Evolutionary conservation across 2,329 filamentous ascomycete genomes (phyloP).

Genomic region (Trichoderma sp.): DNA sequence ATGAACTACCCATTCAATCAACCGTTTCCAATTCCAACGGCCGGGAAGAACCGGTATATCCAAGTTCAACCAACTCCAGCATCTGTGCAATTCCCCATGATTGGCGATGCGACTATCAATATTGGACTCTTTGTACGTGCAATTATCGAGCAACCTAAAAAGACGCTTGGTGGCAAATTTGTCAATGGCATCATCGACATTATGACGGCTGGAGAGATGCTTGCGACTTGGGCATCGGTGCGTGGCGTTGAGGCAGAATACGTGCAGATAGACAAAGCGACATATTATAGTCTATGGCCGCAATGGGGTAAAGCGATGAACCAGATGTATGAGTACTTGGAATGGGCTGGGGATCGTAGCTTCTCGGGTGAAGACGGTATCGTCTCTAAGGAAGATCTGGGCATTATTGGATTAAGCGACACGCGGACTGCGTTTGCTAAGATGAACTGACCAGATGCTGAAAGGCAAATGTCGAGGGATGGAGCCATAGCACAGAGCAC

Average conservation of each 20-base stretch:
- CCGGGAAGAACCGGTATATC: not conserved
- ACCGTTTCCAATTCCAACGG: not conserved
- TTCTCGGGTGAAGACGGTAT: not conserved
- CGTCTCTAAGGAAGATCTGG: not conserved
- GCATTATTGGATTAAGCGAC: not conserved
- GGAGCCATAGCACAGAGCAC: not conserved
- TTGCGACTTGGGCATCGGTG: not conserved
- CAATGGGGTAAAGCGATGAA: not conserved
- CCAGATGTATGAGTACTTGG: not conserved
- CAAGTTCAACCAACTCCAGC: not conserved
- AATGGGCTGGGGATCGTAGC: not conserved
- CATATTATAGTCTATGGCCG: not conserved
- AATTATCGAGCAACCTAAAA: not conserved
- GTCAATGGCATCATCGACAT: not conserved
- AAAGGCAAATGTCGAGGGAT: not conserved
- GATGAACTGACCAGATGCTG: not conserved
- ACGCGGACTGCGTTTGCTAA: not conserved
- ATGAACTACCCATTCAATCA: not conserved
- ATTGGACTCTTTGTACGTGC: not conserved
- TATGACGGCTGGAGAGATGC: not conserved
- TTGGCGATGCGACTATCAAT: not conserved
- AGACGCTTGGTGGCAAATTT: conserved; percentile 2
- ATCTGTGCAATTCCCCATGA: not conserved
- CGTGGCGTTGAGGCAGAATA: not conserved
- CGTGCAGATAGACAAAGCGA: not conserved